Percentiles rank a stretch among this genome's conserved stretches.
These are phyloP conservation scores for Geosmithia putterillii DNA, from an alignment of 2,329 filamentous ascomycete species.

Conservation along the genomic window DNA sequence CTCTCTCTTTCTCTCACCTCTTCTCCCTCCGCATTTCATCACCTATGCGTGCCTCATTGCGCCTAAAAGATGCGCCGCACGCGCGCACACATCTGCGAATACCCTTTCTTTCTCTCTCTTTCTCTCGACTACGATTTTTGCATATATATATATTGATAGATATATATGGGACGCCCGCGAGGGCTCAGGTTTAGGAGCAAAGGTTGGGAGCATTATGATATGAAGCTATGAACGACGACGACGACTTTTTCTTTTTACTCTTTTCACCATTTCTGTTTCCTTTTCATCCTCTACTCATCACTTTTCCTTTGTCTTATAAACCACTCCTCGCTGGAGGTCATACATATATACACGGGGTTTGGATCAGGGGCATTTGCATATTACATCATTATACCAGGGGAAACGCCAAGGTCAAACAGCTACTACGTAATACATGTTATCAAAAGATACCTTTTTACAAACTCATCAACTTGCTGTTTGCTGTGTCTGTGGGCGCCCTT, in stretches of 20 bases:
- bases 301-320: not conserved
- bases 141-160: not conserved
- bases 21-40: not conserved
- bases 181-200: not conserved
- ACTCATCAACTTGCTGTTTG: no score
- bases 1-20: not conserved
- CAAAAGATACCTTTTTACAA: no score
- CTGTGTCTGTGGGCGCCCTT: no score
- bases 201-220: not conserved
- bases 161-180: not conserved
- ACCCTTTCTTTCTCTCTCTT: not conserved
- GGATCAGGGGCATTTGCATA: not conserved
- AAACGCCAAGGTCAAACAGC: no score
- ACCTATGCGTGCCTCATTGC: conserved; percentile 2
- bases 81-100: no score
- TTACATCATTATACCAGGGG: no score
- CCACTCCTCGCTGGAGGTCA: not conserved
- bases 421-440: no score
- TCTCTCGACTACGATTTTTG: conserved; percentile 2
- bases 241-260: not conserved
- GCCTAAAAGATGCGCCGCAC: no score
- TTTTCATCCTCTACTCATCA: not conserved
- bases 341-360: not conserved
- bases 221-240: not conserved
- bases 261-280: not conserved